Base-by-base conservation (phyloP, 1,284 basidiomycete species). In the Abortiporus biennis region DNA sequence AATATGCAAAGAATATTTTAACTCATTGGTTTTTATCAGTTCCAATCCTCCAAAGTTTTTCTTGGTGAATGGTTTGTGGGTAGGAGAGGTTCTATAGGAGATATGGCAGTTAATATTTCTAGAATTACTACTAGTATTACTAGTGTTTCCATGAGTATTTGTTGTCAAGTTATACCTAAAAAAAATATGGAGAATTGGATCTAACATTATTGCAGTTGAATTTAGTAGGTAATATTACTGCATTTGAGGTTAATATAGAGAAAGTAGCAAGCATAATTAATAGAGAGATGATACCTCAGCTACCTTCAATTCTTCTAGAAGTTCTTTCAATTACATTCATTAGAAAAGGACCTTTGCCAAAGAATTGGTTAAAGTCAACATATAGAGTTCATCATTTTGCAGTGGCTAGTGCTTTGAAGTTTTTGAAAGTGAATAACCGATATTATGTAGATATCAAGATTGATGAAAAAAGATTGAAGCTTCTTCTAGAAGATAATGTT, bases 291-390 rank as follows among this genome's bases (percentile, higher is more conserved):
- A 55, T 69, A 58, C 67, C 66, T 12, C 53, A 48, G 4, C 53
- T 40, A 1, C 51, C 53, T 0, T 17, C 13, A 1, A 47, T 67
- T 1, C 50, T 69, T 3, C 46, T 64, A 0, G 53, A 57, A 1
- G 44, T 61, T 1, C 53, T 69, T 11, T 50, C 58, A 0, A 47
- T 69, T 3, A 63, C 61, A 3, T 64, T 57, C 45, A 47, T 67
- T 31, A 66, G 67, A 0, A 21, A 34, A 2, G 53, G 57, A 12
- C 32, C 53, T 9, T 22, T 66, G 2, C 56, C 55, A 3, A 55
- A 55, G 29, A 16, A 42, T 1, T 52, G 50, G 51, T 38, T 69
- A 2, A 43, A 42, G 1, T 5, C n/a, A 2, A 52, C 45, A 1
- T 59, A 59, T 36, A 40, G 51, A 17, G 56, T 61, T 8, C 42